Conservation (phyloP, 768 basidiomycete species). For the Mycena crocata region DNA sequence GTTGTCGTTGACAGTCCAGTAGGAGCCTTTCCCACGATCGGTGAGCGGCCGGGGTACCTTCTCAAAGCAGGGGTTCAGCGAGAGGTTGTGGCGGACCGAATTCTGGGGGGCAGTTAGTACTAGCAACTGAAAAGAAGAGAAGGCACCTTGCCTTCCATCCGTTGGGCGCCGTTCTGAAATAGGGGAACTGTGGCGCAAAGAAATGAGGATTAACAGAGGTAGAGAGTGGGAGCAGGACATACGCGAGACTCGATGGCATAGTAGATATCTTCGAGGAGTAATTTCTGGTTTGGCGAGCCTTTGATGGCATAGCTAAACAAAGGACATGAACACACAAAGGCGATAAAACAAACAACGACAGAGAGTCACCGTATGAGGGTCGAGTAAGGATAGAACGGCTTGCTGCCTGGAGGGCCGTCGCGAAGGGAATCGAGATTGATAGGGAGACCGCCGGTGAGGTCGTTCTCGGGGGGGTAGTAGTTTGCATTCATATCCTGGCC, state of each 20-base stretch:
- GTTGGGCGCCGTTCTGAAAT: constrained; percentile 86
- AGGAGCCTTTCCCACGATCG: constrained; percentile 90
- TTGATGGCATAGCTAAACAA: constrained; percentile 85
- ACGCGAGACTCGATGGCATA: constrained; percentile 92
- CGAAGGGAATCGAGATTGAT: constrained; percentile 89
- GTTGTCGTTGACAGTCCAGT: constrained; percentile 93
- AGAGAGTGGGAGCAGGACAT: constrained; percentile 44
- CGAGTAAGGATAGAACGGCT: constrained; percentile 92
- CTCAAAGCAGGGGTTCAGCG: constrained; percentile 91
- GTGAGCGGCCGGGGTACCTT: constrained; percentile 93
- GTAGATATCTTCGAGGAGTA: constrained; percentile 90
- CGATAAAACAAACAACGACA: constrained; percentile 22
- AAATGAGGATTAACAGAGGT: constrained; percentile 29
- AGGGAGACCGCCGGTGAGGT: constrained; percentile 85
- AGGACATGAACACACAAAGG: constrained; percentile 28
- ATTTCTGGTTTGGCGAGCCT: constrained; percentile 88
- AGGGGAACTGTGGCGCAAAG: constrained; percentile 73
- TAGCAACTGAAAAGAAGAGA: constrained; percentile 31
- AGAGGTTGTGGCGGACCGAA: constrained; percentile 91
- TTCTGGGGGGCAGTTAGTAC: constrained; percentile 62
- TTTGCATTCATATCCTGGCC: constrained; percentile 66
- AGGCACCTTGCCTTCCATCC: constrained; percentile 89
- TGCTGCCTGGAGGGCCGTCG: constrained; percentile 89
- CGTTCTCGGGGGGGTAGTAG: constrained; percentile 81
- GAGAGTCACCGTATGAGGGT: constrained; percentile 84